phyloP scores from a whole-genome alignment of 345 rosid genomes.

The Eucalyptus pumila region DNA sequence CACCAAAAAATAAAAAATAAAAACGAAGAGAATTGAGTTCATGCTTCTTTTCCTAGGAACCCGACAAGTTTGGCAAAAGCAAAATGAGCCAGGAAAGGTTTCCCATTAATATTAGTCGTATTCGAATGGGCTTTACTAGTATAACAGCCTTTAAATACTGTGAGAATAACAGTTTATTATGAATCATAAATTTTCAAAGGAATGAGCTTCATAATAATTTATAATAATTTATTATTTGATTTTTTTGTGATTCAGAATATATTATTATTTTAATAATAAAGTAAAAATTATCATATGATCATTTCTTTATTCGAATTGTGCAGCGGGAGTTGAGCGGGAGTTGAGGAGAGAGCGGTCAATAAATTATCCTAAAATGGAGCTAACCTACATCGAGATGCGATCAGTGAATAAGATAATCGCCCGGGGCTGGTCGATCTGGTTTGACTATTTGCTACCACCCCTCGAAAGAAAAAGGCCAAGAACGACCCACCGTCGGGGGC shows the following conservation, averaged over 20 bases:
- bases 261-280: no score
- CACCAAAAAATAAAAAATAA: no score
- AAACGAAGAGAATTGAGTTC: not conserved
- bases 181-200: accelerated
- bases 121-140: not conserved
- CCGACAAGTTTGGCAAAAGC: not conserved
- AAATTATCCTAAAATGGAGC: not conserved
- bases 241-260: accelerated
- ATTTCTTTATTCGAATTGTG: not conserved
- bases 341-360: not conserved
- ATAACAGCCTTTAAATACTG: accelerated
- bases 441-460: not conserved
- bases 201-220: no score
- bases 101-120: not conserved
- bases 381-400: not conserved
- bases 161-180: accelerated
- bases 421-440: not conserved
- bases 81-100: not conserved
- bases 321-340: not conserved
- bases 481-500: not conserved
- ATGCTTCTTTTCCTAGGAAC: not conserved
- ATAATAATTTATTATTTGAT: no score
- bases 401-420: no score
- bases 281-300: no score
- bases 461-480: not conserved